Evolutionary conservation across 2,329 filamentous ascomycete genomes (phyloP).

Genomic region (Xylaria sp.): DNA sequence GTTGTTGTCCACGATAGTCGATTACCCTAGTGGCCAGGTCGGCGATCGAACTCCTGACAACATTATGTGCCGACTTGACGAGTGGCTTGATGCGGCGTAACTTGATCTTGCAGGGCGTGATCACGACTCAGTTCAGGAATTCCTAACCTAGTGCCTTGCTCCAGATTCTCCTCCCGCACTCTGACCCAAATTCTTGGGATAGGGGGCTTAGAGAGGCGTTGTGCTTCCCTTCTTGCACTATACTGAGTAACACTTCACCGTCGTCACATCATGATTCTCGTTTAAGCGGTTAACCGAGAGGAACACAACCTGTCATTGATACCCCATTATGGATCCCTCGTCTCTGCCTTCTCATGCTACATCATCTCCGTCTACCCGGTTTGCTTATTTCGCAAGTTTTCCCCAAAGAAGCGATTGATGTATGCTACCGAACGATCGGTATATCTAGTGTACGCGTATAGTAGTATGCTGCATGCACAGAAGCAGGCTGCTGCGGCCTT

Average conservation of each 20-base stretch:
- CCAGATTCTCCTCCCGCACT: background rate
- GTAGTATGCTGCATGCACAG: slow-evolving; percentile 3
- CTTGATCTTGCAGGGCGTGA: slow-evolving; percentile 38
- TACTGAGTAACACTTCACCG: background rate
- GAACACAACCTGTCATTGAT: background rate
- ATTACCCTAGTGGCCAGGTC: background rate
- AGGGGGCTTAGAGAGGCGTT: background rate
- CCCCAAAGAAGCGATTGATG: background rate
- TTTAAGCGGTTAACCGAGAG: background rate
- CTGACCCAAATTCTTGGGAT: slow-evolving; percentile 1
- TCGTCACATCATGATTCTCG: slow-evolving; percentile 3
- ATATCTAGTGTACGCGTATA: background rate
- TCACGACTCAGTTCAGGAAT: slow-evolving; percentile 1
- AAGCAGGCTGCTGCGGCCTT: background rate
- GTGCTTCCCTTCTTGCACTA: background rate
- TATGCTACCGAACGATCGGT: background rate
- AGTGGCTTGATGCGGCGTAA: slow-evolving; percentile 36
- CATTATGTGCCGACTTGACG: background rate
- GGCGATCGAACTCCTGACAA: background rate
- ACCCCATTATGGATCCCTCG: background rate
- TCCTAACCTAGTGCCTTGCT: background rate
- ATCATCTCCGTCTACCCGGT: background rate
- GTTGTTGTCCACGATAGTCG: background rate
- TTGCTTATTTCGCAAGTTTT: background rate
- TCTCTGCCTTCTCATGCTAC: background rate